Percentiles rank a stretch among this genome's conserved stretches.
phyloP scores from a whole-genome alignment of 2,329 filamentous ascomycete genomes.

The Nemania serpens region DNA sequence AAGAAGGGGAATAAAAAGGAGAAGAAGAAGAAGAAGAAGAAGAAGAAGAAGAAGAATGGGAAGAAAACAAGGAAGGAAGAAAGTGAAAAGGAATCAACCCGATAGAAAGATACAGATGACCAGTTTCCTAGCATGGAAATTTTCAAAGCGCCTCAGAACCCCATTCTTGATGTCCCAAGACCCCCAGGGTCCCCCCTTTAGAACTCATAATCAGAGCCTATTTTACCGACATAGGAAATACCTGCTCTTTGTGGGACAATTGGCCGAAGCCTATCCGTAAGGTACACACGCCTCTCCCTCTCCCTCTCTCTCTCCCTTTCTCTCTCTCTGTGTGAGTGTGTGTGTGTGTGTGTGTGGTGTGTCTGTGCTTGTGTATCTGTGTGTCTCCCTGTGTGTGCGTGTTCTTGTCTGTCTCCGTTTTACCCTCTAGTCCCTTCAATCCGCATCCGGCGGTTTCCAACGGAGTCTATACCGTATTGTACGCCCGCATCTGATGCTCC shows the following conservation, averaged over 20 bases:
- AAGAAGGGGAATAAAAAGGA: not conserved
- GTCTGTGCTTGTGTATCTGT: not conserved
- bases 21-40: not conserved
- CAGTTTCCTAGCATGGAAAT: constrained; percentile 28
- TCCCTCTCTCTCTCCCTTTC: constrained; percentile 26
- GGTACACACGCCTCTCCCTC: constrained; percentile 15
- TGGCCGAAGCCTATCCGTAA: constrained; percentile 22
- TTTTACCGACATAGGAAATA: constrained; percentile 26
- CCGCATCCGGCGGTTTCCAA: no score
- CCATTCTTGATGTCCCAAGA: constrained; percentile 21
- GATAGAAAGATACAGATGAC: constrained; percentile 29
- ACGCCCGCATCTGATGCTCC: constrained; percentile 47
- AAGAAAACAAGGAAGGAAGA: no score
- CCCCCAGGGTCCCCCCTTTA: constrained; percentile 9
- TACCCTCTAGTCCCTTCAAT: not conserved
- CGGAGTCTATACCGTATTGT: constrained; percentile 43
- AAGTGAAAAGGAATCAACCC: not conserved
- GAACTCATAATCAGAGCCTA: constrained; percentile 12
- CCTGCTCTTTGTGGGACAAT: constrained; percentile 17
- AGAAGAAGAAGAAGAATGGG: not conserved
- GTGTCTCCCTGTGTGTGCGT: no score
- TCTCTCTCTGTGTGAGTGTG: constrained; percentile 24
- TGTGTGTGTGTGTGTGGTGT: no score
- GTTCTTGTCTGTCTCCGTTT: not conserved
- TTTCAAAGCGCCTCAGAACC: constrained; percentile 24